Conservation (phyloP, 441 rosid species). For the Populus hybrid region DNA sequence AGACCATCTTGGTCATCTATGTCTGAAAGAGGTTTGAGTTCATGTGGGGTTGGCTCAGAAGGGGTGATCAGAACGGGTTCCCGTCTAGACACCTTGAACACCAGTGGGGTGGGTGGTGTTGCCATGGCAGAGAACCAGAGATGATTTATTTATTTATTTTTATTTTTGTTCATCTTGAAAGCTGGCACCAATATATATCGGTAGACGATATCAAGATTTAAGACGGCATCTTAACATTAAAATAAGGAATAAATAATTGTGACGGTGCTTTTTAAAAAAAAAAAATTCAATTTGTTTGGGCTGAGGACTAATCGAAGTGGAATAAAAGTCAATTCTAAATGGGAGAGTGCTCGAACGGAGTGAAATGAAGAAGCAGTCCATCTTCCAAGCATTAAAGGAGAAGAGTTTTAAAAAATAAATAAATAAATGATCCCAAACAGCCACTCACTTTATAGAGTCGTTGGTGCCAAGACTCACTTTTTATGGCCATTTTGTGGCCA, state of each 20-base stretch:
- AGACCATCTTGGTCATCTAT: constrained; percentile 45
- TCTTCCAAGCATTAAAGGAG: too few relatives aligned
- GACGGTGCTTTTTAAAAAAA: background rate
- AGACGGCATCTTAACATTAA: background rate
- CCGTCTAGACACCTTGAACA: constrained; percentile 23
- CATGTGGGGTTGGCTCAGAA: constrained; percentile 32
- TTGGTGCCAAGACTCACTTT: too few relatives aligned
- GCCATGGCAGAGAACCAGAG: constrained; percentile 7
- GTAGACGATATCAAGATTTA: background rate
- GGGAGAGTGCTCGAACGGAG: too few relatives aligned
- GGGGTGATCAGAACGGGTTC: constrained; percentile 35
- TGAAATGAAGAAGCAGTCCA: too few relatives aligned
- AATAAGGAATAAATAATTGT: background rate
- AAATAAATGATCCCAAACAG: too few relatives aligned
- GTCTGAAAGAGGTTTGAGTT: constrained; percentile 35
- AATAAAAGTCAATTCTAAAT: too few relatives aligned
- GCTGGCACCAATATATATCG: background rate
- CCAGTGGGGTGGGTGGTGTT: background rate
- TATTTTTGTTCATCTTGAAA: too few relatives aligned
- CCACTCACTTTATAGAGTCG: too few relatives aligned
- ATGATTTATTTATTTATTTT: too few relatives aligned
- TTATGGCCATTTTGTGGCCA: too few relatives aligned
- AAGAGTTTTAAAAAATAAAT: too few relatives aligned
- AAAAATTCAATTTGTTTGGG: background rate
- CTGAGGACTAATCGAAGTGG: too few relatives aligned